Percentiles rank a stretch among this genome's conserved stretches.
phyloP scores from a whole-genome alignment of 208 protist species.

The Leishmania aethiopica region DNA sequence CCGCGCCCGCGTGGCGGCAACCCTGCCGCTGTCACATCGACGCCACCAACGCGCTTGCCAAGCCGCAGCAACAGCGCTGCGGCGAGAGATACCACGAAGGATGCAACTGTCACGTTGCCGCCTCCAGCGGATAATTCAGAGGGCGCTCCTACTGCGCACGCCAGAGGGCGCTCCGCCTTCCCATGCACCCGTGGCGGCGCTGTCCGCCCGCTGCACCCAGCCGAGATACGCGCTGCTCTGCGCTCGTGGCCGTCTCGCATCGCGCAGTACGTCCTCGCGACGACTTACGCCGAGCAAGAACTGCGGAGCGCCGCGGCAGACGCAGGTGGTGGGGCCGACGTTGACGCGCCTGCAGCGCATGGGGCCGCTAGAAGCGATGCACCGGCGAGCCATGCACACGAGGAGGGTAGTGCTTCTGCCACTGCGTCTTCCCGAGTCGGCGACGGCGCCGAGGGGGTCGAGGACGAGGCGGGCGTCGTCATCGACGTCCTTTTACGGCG shows the following conservation, averaged over 20 bases:
- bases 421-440: neutral
- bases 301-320: neutral
- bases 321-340: neutral
- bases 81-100: neutral
- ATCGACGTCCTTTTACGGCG: constrained; percentile 7
- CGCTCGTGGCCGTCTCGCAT: constrained; percentile 33
- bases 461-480: neutral
- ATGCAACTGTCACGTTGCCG: neutral
- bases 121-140: neutral
- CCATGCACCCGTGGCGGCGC: constrained; percentile 5
- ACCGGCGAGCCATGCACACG: neutral
- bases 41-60: neutral
- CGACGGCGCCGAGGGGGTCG: neutral
- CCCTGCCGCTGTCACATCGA: neutral
- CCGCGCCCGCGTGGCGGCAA: neutral
- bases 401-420: neutral
- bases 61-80: neutral
- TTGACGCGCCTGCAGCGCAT: neutral
- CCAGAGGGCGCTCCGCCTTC: neutral
- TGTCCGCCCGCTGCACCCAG: constrained; percentile 11
- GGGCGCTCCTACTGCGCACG: neutral
- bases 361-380: neutral
- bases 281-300: constrained; percentile 1
- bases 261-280: constrained; percentile 23
- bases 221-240: constrained; percentile 19